phyloP scores from a whole-genome alignment of 441 rosid genomes.

The Jatropha multifida region DNA sequence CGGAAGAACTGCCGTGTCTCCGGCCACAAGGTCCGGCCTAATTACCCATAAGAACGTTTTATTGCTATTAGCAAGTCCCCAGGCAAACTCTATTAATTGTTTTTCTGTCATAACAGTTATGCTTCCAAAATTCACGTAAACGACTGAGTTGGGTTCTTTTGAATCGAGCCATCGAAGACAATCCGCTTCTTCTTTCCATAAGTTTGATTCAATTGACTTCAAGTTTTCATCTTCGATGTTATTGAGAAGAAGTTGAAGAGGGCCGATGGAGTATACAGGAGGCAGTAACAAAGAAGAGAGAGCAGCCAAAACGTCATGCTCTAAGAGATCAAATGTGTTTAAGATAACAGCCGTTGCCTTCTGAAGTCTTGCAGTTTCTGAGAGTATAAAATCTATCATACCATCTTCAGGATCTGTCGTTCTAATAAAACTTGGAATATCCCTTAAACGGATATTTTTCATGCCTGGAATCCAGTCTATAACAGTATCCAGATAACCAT shows the following conservation, averaged over 20 bases:
- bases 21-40: slow-evolving; percentile 46
- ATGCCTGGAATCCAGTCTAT: slow-evolving; percentile 7
- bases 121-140: slow-evolving; percentile 59
- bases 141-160: slow-evolving; percentile 36
- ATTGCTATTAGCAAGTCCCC: slow-evolving; percentile 55
- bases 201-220: slow-evolving; percentile 34
- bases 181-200: slow-evolving; percentile 48
- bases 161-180: slow-evolving; percentile 51
- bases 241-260: slow-evolving; percentile 31
- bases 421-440: slow-evolving; percentile 45
- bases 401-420: slow-evolving; percentile 36
- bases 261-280: slow-evolving; percentile 40
- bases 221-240: slow-evolving; percentile 19
- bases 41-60: slow-evolving; percentile 51
- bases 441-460: slow-evolving; percentile 35
- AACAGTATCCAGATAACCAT: slow-evolving; percentile 5
- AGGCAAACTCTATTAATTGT: slow-evolving; percentile 50
- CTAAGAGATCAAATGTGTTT: slow-evolving; percentile 28
- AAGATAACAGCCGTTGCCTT: slow-evolving; percentile 25
- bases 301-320: slow-evolving; percentile 6
- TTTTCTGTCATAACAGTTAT: slow-evolving; percentile 41
- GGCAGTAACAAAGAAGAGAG: slow-evolving; percentile 16
- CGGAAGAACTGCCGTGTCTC: slow-evolving; percentile 43
- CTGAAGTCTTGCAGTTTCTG: slow-evolving; percentile 10
- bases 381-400: slow-evolving; percentile 19